Evolutionary conservation across 768 basidiomycete species (phyloP), one percentile per base, ranked within the genome.

Genomic region (Rhodotorula sphaerocarpa): DNA sequence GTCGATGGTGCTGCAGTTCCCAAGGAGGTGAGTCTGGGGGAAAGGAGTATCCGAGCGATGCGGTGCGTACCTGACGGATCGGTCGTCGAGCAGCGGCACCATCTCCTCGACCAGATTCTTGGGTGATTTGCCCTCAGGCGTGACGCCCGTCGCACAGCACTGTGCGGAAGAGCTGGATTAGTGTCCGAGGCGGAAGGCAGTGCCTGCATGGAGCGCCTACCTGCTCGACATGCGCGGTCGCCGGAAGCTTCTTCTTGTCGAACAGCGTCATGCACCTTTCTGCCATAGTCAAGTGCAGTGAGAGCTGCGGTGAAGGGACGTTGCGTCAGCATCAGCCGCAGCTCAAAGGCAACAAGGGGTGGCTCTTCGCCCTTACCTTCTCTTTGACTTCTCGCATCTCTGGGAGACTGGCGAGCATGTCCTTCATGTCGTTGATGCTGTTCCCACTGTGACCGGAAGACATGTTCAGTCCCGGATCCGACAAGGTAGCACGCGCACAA

Each of bases 221-320:
- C 83, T 97, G 93, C 75, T 99, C 93, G 39, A 99, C 88, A 43
- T 83, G 84, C 14, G 86, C 93, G 1, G 89, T 81, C 27, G 84
- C 77, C 15, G 89, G 81, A 50, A 99, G 77, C 71, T 90, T 89
- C 73, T 88, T 85, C 65, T 82, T 83, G 74, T 92, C 91, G 70
- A 97, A 99, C 43, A 90, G 81, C 11, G 77, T 81, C 95, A 99
- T 97, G 71, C 90, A 96, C 69, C 93, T 90, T 74, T 96, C 89
- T 0, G 93, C 93, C 88, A 99, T 93, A 69, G 86, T 95, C 45
- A 97, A 79, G 76, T 99, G 95, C 47, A 95, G 75, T 3, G 95
- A 99, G 77, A 96, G 96, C 88, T 96, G 73, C 43, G 30, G 28
- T 33, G 44, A 23, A 36, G 54, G 36, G 9, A 9, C 48, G 11